Conservation (phyloP, 2,329 filamentous ascomycete genomes). For the Trichophaea hybrida region DNA sequence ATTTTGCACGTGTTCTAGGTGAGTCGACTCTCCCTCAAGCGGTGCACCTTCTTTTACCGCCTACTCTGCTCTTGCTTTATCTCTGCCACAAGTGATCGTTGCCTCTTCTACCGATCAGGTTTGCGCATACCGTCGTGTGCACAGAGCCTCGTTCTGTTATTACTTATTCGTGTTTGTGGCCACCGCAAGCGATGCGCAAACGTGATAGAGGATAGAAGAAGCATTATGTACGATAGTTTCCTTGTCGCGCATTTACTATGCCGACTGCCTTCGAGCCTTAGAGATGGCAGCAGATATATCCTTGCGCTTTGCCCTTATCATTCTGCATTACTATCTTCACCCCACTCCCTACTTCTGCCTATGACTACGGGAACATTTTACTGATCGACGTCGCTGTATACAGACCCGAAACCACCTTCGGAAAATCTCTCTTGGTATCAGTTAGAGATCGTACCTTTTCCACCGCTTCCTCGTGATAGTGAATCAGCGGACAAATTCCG, state of each 20-base stretch:
- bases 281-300: neutral
- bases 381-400: neutral
- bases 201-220: neutral
- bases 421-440: neutral
- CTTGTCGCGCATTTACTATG: neutral
- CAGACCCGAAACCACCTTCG: neutral
- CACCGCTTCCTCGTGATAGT: neutral
- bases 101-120: too few relatives aligned
- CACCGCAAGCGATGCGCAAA: neutral
- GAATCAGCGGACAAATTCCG: neutral
- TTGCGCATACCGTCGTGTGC: too few relatives aligned
- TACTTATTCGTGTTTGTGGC: too few relatives aligned
- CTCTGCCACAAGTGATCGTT: too few relatives aligned
- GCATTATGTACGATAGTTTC: neutral
- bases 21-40: too few relatives aligned
- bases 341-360: neutral
- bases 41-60: too few relatives aligned
- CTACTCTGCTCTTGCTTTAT: too few relatives aligned
- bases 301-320: neutral
- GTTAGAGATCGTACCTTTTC: neutral
- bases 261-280: neutral
- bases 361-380: neutral
- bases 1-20: too few relatives aligned
- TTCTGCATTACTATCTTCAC: neutral
- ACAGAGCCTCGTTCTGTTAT: too few relatives aligned